Evolutionary conservation across 2,329 filamentous ascomycete genomes (phyloP).

Genomic region (Paecilomyces sp.): DNA sequence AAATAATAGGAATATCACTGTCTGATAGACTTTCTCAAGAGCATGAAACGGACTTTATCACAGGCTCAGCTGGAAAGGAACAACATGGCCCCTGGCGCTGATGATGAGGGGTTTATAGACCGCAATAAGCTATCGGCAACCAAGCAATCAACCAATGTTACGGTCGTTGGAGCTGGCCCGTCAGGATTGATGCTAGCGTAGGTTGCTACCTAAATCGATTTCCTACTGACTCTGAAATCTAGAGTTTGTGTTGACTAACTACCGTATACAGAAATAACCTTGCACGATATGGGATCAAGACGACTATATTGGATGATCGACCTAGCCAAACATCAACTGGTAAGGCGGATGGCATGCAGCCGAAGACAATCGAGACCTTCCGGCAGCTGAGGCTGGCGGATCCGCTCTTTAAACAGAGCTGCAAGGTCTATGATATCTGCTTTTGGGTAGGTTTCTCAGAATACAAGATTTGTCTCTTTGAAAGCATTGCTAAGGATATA

Average conservation of each 20-base stretch:
- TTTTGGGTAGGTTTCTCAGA: conserved; percentile 53
- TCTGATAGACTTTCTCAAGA: background rate
- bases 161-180: conserved; percentile 38
- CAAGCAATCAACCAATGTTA: conserved; percentile 18
- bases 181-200: conserved; percentile 39
- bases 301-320: conserved; percentile 61
- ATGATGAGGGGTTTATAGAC: conserved; percentile 18
- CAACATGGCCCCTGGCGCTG: conserved; percentile 21
- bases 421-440: conserved; percentile 65
- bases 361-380: conserved; percentile 72
- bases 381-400: conserved; percentile 68
- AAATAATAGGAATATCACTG: background rate
- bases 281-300: conserved; percentile 58
- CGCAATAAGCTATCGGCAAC: conserved; percentile 7
- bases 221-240: conserved; percentile 6
- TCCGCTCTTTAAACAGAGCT: conserved; percentile 57
- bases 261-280: conserved; percentile 43
- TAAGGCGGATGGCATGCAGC: conserved; percentile 65
- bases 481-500: background rate
- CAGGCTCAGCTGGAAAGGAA: conserved; percentile 5
- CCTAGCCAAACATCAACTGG: conserved; percentile 61
- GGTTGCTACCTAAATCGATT: conserved; percentile 2
- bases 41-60: conserved; percentile 12
- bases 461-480: background rate
- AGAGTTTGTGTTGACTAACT: background rate